These are phyloP conservation scores for Laburnicola sp. DNA, from an alignment of 2,329 filamentous ascomycete genomes.

Conservation along the genomic window DNA sequence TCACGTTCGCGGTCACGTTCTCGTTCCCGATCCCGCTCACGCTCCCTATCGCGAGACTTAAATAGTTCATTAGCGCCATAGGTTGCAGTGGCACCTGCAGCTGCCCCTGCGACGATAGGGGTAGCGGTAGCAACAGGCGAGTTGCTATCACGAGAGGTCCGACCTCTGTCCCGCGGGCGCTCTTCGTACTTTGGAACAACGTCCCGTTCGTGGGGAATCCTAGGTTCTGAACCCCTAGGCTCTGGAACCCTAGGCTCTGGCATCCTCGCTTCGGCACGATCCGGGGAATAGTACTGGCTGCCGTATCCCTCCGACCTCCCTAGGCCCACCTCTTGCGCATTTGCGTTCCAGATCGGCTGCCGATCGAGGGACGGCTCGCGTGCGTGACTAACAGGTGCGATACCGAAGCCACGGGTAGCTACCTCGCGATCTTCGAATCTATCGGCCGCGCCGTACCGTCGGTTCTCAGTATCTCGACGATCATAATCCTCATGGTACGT, in stretches of 20 bases:
- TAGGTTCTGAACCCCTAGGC: slow-evolving; percentile 32
- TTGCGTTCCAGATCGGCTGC: slow-evolving; percentile 29
- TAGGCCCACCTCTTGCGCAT: slow-evolving; percentile 21
- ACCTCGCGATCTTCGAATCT: slow-evolving; percentile 50
- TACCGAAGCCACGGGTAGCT: slow-evolving; percentile 53
- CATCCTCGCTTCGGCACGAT: slow-evolving; percentile 36
- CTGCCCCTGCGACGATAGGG: slow-evolving; percentile 33
- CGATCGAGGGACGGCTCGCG: slow-evolving; percentile 48
- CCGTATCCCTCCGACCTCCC: slow-evolving; percentile 25
- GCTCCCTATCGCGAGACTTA: slow-evolving; percentile 38
- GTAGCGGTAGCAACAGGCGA: slow-evolving; percentile 18
- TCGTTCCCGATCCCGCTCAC: slow-evolving; percentile 43
- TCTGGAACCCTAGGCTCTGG: slow-evolving; percentile 22
- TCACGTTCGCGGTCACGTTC: background rate
- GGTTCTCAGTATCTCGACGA: slow-evolving; percentile 44
- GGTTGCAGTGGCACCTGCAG: slow-evolving; percentile 36
- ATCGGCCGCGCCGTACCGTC: slow-evolving; percentile 39
- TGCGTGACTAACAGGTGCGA: slow-evolving; percentile 32
- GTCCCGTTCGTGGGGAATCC: slow-evolving; percentile 30
- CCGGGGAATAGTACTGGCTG: slow-evolving; percentile 29
- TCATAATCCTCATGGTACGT: slow-evolving; percentile 50
- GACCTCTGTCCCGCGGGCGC: slow-evolving; percentile 33
- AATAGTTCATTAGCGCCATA: slow-evolving; percentile 34
- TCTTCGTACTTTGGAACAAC: slow-evolving; percentile 30
- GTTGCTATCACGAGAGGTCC: slow-evolving; percentile 22